Evolutionary conservation across 2,329 filamentous ascomycete species (phyloP), one percentile per base, ranked within the genome.

Genomic region (Cladophialophora immunda): DNA sequence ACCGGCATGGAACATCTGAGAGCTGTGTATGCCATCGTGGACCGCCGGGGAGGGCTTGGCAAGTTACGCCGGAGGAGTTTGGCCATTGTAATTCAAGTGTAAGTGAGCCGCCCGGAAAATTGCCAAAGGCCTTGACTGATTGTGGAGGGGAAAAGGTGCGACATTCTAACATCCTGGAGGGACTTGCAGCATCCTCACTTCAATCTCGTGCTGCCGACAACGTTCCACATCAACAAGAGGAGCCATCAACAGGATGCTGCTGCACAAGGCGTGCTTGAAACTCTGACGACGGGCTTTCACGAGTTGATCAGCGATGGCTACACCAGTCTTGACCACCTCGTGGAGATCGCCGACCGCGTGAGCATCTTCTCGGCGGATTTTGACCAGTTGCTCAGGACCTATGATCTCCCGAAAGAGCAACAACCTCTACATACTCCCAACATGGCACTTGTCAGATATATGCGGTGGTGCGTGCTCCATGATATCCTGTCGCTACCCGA

Each of bases 21-120:
- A n/a, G 66, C 66, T 4, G 41, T 68, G n/a, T 57, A 55, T 25
- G 25, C 56, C 30, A 56, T 68, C 45, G 55, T 68, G 25, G 38
- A 64, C 32, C 58, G 65, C 19, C 38, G 63, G 47, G 66, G 66
- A 25, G 66, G 66, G 22, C 54, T 68, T n/a, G 63, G 50, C 29
- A 59, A 34, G 22, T n/a, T 68, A 7, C 15, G 29, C 7, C 53
- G 53, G 63, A 59, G 53, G 25, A 61, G 58, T 38, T 50, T 68
- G 54, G 64, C 66, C 11, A 55, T 58, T 36, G 34, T 63, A 11
- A 64, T 66, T 32, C 59, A 55, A 22, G 55, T 68, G 58, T 68
- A 60, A 29, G 66, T 61, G 17, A 25, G 32, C 30, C 15, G n/a
- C 29, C 25, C 15, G 27, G 17, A 9, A 30, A 22, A 36, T n/a